Conservation (phyloP, 2,329 filamentous ascomycete species). For the Fusarium mexicanum region DNA sequence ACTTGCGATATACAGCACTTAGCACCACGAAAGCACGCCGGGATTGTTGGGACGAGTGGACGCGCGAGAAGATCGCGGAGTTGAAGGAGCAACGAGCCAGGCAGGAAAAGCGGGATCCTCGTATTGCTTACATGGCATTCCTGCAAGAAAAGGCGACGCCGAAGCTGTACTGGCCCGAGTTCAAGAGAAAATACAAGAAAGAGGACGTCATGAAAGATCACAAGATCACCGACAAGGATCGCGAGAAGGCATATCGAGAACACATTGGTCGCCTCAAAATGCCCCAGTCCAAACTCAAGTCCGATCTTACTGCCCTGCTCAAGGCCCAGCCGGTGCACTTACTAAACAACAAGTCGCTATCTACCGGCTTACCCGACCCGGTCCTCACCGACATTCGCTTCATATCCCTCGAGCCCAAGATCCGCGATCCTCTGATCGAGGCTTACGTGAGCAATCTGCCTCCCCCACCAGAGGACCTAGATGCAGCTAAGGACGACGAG, state of each 20-base stretch:
- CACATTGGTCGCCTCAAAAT: slow-evolving; percentile 74
- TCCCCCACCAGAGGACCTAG: slow-evolving; percentile 60
- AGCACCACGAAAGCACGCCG: slow-evolving; percentile 82
- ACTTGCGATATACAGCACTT: slow-evolving; percentile 86
- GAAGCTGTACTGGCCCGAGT: slow-evolving; percentile 97
- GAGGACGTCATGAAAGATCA: slow-evolving; percentile 82
- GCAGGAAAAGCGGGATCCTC: slow-evolving; percentile 83
- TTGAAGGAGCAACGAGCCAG: slow-evolving; percentile 77
- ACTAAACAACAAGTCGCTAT: slow-evolving; percentile 68
- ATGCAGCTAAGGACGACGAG: slow-evolving; percentile 59
- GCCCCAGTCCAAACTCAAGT: slow-evolving; percentile 71
- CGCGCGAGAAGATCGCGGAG: slow-evolving; percentile 76
- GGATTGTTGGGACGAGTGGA: slow-evolving; percentile 88
- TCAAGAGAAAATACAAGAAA: slow-evolving; percentile 88
- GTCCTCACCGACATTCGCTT: slow-evolving; percentile 75
- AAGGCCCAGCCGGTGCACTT: slow-evolving; percentile 65
- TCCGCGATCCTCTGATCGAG: slow-evolving; percentile 72
- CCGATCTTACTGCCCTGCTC: slow-evolving; percentile 74
- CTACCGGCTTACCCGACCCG: slow-evolving; percentile 67
- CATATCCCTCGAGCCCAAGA: slow-evolving; percentile 69
- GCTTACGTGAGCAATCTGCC: slow-evolving; percentile 72
- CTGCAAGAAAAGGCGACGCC: slow-evolving; percentile 84
- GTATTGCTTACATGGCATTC: slow-evolving; percentile 83
- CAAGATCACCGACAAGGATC: slow-evolving; percentile 76
- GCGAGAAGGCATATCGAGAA: slow-evolving; percentile 83